A percentile compares a stretch with the other conserved stretches of the same genome.
Evolutionary conservation across 805 yeast genomes (phyloP).

Genomic region (Sugiyamaella marilandica): DNA sequence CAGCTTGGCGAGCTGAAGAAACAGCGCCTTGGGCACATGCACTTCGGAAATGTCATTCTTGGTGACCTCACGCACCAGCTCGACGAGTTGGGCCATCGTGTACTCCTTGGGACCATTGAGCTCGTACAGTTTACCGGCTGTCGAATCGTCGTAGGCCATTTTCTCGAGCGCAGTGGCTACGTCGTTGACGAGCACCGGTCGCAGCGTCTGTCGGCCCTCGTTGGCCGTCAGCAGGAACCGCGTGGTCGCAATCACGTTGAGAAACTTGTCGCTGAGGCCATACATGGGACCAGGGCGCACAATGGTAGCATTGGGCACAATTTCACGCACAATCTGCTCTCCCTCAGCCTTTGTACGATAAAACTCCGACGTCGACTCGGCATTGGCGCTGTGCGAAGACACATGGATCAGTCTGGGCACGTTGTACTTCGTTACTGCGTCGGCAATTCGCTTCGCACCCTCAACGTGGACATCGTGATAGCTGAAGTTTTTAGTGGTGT

Average conservation of each 20-base stretch:
- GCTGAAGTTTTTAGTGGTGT: slow-evolving; percentile 70
- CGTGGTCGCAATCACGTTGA: slow-evolving; percentile 54
- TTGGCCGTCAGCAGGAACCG: slow-evolving; percentile 63
- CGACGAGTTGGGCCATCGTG: slow-evolving; percentile 58
- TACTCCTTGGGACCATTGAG: slow-evolving; percentile 67
- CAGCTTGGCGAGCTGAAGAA: slow-evolving; percentile 30
- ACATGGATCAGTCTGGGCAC: slow-evolving; percentile 76
- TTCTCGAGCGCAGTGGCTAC: slow-evolving; percentile 74
- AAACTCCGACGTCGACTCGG: slow-evolving; percentile 61
- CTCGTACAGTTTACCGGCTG: slow-evolving; percentile 72
- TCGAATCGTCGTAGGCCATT: slow-evolving; percentile 76
- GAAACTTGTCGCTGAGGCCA: slow-evolving; percentile 67
- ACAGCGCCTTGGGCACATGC: slow-evolving; percentile 38
- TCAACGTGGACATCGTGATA: slow-evolving; percentile 83
- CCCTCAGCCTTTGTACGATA: slow-evolving; percentile 76
- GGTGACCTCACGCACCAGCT: slow-evolving; percentile 62
- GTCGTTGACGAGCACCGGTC: slow-evolving; percentile 73
- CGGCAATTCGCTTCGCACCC: slow-evolving; percentile 70
- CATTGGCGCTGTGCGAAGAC: slow-evolving; percentile 71
- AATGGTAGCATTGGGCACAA: slow-evolving; percentile 70
- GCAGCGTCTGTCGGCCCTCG: slow-evolving; percentile 53
- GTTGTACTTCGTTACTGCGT: slow-evolving; percentile 61
- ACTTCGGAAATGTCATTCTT: slow-evolving; percentile 37
- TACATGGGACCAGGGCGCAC: slow-evolving; percentile 81
- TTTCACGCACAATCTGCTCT: slow-evolving; percentile 64